phyloP scores from a whole-genome alignment of 106 monocot genomes.

The Acorus calamus region DNA sequence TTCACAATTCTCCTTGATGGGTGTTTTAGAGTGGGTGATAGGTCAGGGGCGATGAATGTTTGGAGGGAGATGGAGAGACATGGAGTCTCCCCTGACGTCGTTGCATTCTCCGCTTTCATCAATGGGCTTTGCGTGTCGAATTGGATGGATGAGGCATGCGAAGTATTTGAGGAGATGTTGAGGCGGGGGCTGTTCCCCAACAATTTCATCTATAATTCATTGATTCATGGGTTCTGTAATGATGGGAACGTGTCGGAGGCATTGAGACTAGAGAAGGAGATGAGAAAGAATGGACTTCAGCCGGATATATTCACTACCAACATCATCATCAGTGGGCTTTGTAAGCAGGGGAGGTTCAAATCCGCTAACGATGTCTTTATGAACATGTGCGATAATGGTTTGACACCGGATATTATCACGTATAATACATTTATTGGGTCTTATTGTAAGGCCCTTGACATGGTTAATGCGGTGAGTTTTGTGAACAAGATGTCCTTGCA shows the following conservation, averaged over 20 bases:
- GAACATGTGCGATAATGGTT: conserved; percentile 31
- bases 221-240: conserved; percentile 55
- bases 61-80: conserved; percentile 57
- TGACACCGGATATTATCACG: conserved; percentile 56
- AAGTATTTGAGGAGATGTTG: conserved; percentile 51
- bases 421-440: conserved; percentile 72
- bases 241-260: conserved; percentile 52
- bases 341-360: conserved; percentile 31
- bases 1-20: conserved; percentile 62
- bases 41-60: conserved; percentile 30
- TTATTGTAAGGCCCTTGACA: conserved; percentile 44
- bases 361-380: conserved; percentile 24
- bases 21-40: conserved; percentile 61
- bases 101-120: conserved; percentile 79
- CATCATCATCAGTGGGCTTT: conserved; percentile 74
- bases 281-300: conserved; percentile 49
- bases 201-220: conserved; percentile 75
- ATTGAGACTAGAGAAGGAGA: conserved; percentile 41
- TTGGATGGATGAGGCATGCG: conserved; percentile 39
- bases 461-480: conserved; percentile 28
- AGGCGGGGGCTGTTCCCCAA: conserved; percentile 68
- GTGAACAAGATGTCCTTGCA: conserved; percentile 43
- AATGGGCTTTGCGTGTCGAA: conserved; percentile 61
- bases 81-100: conserved; percentile 52
- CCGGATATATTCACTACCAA: conserved; percentile 90